phyloP scores from a whole-genome alignment of 352 stramenopile species.

The Phytophthora tentaculata region DNA sequence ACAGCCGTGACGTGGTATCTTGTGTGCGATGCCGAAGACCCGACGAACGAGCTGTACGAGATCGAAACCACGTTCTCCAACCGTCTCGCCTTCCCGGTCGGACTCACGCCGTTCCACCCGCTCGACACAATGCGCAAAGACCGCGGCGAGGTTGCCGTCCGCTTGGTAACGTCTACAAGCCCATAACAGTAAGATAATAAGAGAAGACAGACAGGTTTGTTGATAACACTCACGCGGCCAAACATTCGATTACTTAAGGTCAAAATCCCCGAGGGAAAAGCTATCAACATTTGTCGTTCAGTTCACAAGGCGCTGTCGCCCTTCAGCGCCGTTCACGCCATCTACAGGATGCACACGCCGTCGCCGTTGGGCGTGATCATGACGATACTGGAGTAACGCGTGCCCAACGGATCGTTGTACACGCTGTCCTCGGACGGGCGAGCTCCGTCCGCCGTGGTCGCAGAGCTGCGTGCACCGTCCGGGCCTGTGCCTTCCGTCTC shows the following conservation, averaged over 20 bases:
- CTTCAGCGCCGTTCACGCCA: constrained; percentile 15
- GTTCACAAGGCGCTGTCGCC: constrained; percentile 29
- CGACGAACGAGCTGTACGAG: constrained; percentile 60
- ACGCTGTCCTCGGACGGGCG: constrained; percentile 64
- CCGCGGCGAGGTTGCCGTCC: constrained; percentile 44
- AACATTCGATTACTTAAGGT: constrained; percentile 36
- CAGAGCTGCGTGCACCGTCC: constrained; percentile 39
- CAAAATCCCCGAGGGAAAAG: constrained; percentile 31
- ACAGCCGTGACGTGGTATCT: constrained; percentile 72
- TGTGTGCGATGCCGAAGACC: constrained; percentile 72
- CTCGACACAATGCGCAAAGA: constrained; percentile 61
- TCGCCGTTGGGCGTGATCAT: constrained; percentile 87
- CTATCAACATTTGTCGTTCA: constrained; percentile 39
- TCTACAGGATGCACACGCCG: constrained; percentile 76
- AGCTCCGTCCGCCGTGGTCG: constrained; percentile 44
- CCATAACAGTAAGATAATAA: not conserved
- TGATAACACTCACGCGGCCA: constrained; percentile 13
- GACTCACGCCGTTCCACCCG: constrained; percentile 58
- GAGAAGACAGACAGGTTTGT: too few species aligned
- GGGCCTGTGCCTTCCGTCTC: constrained; percentile 27
- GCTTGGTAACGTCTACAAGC: constrained; percentile 25
- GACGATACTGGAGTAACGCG: constrained; percentile 86
- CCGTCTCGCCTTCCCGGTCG: constrained; percentile 64
- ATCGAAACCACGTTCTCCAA: constrained; percentile 68
- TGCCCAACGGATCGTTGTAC: constrained; percentile 78